A percentile compares a stretch with the other conserved stretches of the same genome.
phyloP scores from a whole-genome alignment of 139 green algal species.

The Coccomyxa sp. region DNA sequence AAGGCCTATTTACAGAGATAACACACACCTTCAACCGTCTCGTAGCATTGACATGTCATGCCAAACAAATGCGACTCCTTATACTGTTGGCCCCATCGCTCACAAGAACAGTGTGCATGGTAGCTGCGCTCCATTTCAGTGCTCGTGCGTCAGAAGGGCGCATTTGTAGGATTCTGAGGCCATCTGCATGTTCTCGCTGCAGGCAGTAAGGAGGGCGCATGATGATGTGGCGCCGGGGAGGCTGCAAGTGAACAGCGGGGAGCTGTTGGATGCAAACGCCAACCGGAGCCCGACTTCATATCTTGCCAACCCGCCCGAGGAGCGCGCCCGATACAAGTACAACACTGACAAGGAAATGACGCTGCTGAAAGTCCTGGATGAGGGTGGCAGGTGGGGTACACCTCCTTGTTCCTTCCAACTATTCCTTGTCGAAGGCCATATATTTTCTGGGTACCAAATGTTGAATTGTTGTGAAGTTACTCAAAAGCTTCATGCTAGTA shows the following conservation, averaged over 20 bases:
- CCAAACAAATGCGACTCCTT: too few relatives aligned
- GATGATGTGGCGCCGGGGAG: conserved; percentile 35
- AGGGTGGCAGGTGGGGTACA: conserved; percentile 11
- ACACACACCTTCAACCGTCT: too few relatives aligned
- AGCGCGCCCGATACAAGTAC: conserved; percentile 53
- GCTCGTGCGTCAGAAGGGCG: too few relatives aligned
- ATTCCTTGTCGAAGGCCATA: background rate
- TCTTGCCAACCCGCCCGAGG: conserved; percentile 59
- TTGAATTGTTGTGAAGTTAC: too few relatives aligned
- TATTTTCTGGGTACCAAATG: too few relatives aligned
- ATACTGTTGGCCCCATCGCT: too few relatives aligned
- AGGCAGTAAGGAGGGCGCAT: conserved; percentile 63
- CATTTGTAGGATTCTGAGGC: too few relatives aligned
- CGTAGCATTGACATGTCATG: too few relatives aligned
- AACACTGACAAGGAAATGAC: conserved; percentile 74
- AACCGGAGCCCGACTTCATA: conserved; percentile 85
- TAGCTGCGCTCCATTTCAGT: too few relatives aligned
- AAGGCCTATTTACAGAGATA: too few relatives aligned
- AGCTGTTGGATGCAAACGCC: conserved; percentile 64
- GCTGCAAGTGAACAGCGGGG: conserved; percentile 34
- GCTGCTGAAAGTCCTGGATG: conserved; percentile 48
- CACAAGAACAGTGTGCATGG: too few relatives aligned
- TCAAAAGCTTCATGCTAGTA: too few relatives aligned
- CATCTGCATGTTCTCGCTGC: background rate
- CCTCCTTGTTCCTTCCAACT: background rate